Evolutionary conservation across 257 asterid species (phyloP).

Genomic region (Nemophila menziesii): DNA sequence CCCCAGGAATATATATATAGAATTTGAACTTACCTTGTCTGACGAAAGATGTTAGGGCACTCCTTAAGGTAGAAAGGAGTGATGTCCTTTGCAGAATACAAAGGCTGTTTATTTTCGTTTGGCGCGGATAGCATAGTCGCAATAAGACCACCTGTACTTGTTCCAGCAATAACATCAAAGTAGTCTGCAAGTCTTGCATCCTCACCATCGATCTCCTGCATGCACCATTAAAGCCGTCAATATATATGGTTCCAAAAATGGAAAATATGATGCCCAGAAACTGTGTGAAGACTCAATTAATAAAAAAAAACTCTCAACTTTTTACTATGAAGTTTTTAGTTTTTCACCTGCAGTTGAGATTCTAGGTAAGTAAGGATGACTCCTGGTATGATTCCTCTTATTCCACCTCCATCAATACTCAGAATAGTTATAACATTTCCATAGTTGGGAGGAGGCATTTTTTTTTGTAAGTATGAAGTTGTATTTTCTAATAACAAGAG

Average conservation of each 20-base stretch:
- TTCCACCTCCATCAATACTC: slow-evolving; percentile 47
- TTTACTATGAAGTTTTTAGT: no score
- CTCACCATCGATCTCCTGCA: slow-evolving; percentile 15
- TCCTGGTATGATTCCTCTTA: slow-evolving; percentile 47
- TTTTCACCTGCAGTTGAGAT: slow-evolving; percentile 42
- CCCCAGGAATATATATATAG: no score
- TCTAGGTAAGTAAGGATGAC: slow-evolving; percentile 34
- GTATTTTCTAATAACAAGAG: neutral
- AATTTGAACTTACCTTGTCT: slow-evolving; percentile 29
- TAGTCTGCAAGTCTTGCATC: slow-evolving; percentile 16
- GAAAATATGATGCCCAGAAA: no score
- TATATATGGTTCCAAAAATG: no score
- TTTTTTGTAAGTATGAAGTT: neutral
- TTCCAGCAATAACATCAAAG: slow-evolving; percentile 17
- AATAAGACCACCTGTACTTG: slow-evolving; percentile 18
- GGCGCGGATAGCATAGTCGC: slow-evolving; percentile 16
- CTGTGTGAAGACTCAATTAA: no score
- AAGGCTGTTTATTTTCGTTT: slow-evolving; percentile 7
- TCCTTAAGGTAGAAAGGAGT: slow-evolving; percentile 45
- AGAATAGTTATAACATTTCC: slow-evolving; percentile 19
- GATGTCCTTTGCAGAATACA: slow-evolving; percentile 36
- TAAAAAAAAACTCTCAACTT: no score
- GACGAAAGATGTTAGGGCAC: slow-evolving; percentile 55
- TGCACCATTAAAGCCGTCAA: neutral
- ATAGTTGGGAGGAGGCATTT: neutral